Conservation (phyloP, 2,329 filamentous ascomycete species). For the Penicillium crustosum region DNA sequence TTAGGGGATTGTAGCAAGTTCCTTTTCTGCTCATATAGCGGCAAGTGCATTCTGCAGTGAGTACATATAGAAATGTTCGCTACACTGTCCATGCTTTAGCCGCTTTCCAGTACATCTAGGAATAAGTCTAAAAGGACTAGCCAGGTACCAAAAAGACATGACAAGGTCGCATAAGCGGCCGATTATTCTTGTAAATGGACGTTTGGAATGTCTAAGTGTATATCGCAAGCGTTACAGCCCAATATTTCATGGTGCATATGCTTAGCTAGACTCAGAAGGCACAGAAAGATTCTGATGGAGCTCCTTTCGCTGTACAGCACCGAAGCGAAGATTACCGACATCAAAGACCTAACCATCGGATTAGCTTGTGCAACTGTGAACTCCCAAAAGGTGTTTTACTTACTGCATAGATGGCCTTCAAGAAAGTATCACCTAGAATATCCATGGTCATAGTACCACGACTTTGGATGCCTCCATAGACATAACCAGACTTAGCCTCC, state of each 20-base stretch:
- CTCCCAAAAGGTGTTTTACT: constrained; percentile 27
- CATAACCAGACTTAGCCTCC: constrained; percentile 54
- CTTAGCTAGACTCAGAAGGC: constrained; percentile 9
- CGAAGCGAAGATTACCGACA: constrained; percentile 60
- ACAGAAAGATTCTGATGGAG: constrained; percentile 26
- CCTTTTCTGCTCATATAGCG: background rate
- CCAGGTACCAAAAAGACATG: background rate
- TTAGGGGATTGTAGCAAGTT: background rate
- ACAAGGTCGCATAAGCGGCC: background rate
- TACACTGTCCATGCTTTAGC: too few species aligned
- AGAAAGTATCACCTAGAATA: constrained; percentile 63
- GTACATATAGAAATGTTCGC: too few species aligned
- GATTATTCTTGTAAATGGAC: background rate
- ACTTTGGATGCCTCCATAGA: constrained; percentile 67
- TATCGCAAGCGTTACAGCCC: too few species aligned
- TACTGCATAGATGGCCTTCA: constrained; percentile 66
- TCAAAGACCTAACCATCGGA: constrained; percentile 56
- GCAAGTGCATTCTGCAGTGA: background rate
- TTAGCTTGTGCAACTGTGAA: background rate
- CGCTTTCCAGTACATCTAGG: too few species aligned
- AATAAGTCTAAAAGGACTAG: too few species aligned
- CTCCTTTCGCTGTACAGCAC: constrained; percentile 57
- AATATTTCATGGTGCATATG: background rate
- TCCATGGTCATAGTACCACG: constrained; percentile 60
- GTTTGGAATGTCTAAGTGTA: too few species aligned